Evolutionary conservation across 1,284 basidiomycete species (phyloP).

Genomic region (Laetiporus sulphureus): DNA sequence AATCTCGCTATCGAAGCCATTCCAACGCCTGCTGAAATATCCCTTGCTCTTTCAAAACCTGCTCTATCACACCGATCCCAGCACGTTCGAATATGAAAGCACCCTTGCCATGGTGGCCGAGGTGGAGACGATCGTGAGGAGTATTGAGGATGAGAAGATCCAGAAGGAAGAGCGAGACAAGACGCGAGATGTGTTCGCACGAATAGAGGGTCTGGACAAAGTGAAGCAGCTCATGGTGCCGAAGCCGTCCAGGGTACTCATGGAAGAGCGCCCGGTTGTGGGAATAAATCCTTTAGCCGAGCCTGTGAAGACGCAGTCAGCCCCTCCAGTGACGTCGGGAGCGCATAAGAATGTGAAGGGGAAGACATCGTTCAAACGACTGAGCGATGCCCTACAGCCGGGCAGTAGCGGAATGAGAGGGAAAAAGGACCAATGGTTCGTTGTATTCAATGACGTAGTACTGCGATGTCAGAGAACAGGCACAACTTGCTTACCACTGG

Average conservation of each 20-base stretch:
- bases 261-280: conserved; percentile 64
- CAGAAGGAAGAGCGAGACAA: conserved; percentile 93
- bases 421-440: conserved; percentile 89
- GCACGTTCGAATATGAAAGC: conserved; percentile 94
- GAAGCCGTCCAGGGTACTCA: conserved; percentile 80
- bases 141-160: conserved; percentile 97
- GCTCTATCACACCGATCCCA: conserved; percentile 94
- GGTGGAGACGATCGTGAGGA: conserved; percentile 91
- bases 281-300: conserved; percentile 19
- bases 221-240: conserved; percentile 84
- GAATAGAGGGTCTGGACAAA: conserved; percentile 92
- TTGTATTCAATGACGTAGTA: conserved; percentile 93
- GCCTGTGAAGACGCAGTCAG: conserved; percentile 31
- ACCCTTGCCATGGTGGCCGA: conserved; percentile 96
- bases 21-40: conserved; percentile 95
- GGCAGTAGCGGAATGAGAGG: conserved; percentile 52
- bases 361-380: conserved; percentile 77
- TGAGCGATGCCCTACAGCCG: conserved; percentile 72
- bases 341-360: conserved; percentile 57
- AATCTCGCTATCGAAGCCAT: conserved; percentile 94
- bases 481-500: conserved; percentile 81
- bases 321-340: conserved; percentile 44
- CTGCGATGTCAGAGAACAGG: conserved; percentile 88
- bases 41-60: conserved; percentile 96
- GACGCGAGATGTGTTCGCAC: conserved; percentile 89